Evolutionary conservation across 768 basidiomycete species (phyloP), one percentile per base, ranked within the genome.

Genomic region (Mycena galericulata): DNA sequence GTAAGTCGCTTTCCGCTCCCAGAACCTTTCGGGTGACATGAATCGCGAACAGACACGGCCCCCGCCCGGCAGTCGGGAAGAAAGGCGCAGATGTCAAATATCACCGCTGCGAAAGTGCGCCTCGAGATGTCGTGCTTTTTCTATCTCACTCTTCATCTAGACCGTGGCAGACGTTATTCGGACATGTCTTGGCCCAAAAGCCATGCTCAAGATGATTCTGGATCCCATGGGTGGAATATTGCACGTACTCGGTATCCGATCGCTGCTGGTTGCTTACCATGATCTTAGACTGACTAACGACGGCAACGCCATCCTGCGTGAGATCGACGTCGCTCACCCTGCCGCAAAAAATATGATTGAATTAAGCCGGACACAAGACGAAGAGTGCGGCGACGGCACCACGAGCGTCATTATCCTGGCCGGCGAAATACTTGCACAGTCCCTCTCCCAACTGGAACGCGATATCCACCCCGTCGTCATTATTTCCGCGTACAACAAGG

Each of bases 271-370:
- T n/a, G 57, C 67, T 69, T 49, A 65, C 45, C 40, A 53, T 26
- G 43, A 29, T 34, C 32, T 29, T 72, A 98, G 97, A 69, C 83
- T 98, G 22, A 99, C 98, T 2, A 98, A 99, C 79, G 97, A 99
- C 75, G 97, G 98, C n/a, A 98, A 99, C 75, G 97, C 98, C 2
- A 99, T 99, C 70, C 84, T 99, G 43, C 92, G 98, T 59, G 98
- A 99, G 80, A 99, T 99, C 73, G 98, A 99, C 73, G 98, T 99
- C 32, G 96, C 97, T 2, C 98, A 99, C 75, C 98, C 97, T 4
- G 98, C 98, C 29, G 97, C 98, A 27, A 99, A 99, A 84, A 98
- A 97, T 73, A 99, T 99, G 97, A 98, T 99, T 71, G 98, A 99
- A 82, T 89, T 99, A 14, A 95, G 95, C 74, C 83, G 98, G 77